These are phyloP conservation scores for Anthostomella pinea DNA, from an alignment of 2,329 filamentous ascomycete species.

Conservation along the genomic window DNA sequence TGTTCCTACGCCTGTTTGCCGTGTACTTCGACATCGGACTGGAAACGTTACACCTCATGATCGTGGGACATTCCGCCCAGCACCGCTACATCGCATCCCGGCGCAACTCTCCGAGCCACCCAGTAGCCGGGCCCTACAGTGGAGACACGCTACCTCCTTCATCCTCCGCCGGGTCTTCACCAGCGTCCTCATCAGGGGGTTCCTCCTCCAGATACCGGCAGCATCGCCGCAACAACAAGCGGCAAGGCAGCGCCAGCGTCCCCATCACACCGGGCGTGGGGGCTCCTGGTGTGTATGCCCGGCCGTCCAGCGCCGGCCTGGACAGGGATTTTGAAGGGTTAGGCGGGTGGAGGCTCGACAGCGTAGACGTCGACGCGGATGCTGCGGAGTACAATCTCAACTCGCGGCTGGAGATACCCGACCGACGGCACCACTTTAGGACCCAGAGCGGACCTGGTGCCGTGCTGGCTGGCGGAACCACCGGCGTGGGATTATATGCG, in stretches of 20 bases:
- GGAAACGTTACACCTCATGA: conserved; percentile 54
- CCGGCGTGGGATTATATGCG: conserved; percentile 17
- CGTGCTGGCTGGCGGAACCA: conserved; percentile 18
- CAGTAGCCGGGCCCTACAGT: too few species aligned
- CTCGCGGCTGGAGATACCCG: conserved; percentile 29
- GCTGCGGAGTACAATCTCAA: conserved; percentile 36
- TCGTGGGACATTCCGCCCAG: conserved; percentile 41
- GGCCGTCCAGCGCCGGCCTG: conserved; percentile 48
- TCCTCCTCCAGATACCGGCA: conserved; percentile 10
- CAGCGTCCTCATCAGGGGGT: conserved; percentile 17
- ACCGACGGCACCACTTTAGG: conserved; percentile 29
- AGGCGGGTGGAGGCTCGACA: conserved; percentile 52
- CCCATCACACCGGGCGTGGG: conserved; percentile 21
- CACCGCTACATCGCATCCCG: conserved; percentile 26
- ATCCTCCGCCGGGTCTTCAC: conserved; percentile 18
- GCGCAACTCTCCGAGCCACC: too few species aligned
- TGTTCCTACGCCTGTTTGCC: conserved; percentile 58
- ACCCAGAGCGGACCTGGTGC: conserved; percentile 30
- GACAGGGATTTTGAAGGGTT: conserved; percentile 59
- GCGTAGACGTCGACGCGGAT: conserved; percentile 16
- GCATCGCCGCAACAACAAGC: conserved; percentile 20
- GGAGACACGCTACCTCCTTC: too few species aligned
- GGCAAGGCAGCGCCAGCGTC: conserved; percentile 22
- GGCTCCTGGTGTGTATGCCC: conserved; percentile 33
- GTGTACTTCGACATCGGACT: conserved; percentile 63